Base-by-base conservation (phyloP, 805 yeast species). In the Cyberlindnera maritima region DNA sequence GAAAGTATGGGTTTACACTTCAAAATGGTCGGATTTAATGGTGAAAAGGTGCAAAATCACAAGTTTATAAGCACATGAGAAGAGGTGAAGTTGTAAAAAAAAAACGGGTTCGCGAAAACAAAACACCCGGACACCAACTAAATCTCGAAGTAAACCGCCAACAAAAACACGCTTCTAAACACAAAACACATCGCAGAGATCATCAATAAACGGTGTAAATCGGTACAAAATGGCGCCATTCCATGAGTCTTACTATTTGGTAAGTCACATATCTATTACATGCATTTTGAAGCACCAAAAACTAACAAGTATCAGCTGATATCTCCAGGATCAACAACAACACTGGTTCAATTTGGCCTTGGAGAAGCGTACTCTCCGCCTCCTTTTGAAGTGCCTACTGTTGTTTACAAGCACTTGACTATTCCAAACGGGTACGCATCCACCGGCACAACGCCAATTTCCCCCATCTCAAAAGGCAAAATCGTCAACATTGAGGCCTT, bases 321-420 rank as follows among this genome's bases (percentile, higher is more conserved):
- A 25, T 83, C 88, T 46, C 88, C 96, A 1, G 96, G 97, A 25
- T 85, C 96, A 2, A 71, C 69, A 44, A 69, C 76, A 44, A 88
- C 97, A 0, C 69, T 84, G 44, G 87, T 88, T 25, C 86, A 85
- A 55, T 82, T 87, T 62, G 97, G 97, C 2, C 70, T 91, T 23
- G 72, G 75, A 23, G 95, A 85, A 56, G 72, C 86, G 1, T 74
- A 88, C 51, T 68, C 85, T 9, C 88, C 94, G 2, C 96, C 97
- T 2, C 77, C 81, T 21, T 78, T 77, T 53, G 79, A 80, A 47
- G 71, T 90, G 25, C 96, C 96, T n/a, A 82, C 96, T 0, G 72
- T 72, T 33, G 95, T 92, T 9, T 86, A 79, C 62, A 70, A 68
- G 43, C 72, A 74, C 52, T 60, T 69, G 11, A 58, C 62, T 11